Percentiles rank a stretch among this genome's conserved stretches.
These are phyloP conservation scores for Aspergillus pseudoglaucus DNA, from an alignment of 2,329 filamentous ascomycete species.

Conservation along the genomic window DNA sequence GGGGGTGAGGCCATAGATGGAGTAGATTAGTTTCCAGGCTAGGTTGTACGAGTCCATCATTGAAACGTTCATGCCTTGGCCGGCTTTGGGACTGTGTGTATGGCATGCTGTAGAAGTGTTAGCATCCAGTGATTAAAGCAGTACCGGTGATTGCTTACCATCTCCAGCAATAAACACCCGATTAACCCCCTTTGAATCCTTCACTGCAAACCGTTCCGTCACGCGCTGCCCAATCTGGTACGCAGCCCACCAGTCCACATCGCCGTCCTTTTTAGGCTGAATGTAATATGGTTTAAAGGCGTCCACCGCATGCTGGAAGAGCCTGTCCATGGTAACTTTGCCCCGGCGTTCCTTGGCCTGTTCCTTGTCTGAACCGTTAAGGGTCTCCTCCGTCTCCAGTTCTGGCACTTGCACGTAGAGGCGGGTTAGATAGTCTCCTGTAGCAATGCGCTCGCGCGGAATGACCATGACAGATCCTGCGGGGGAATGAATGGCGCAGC, in stretches of 20 bases:
- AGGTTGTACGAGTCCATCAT: constrained; percentile 53
- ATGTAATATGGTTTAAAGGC: constrained; percentile 63
- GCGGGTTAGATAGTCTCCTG: constrained; percentile 62
- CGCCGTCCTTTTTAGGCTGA: constrained; percentile 50
- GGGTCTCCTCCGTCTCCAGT: constrained; percentile 16
- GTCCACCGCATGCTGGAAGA: constrained; percentile 58
- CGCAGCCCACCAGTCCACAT: constrained; percentile 67
- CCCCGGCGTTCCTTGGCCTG: constrained; percentile 56
- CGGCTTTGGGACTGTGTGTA: constrained; percentile 70
- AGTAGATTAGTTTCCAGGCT: constrained; percentile 35
- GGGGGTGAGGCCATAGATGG: constrained; percentile 31
- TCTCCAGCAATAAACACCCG: constrained; percentile 70
- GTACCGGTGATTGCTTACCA: constrained; percentile 22
- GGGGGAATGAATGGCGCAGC: constrained; percentile 68
- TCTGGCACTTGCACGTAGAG: constrained; percentile 50
- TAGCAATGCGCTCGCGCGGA: constrained; percentile 56
- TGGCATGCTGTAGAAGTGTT: constrained; percentile 54
- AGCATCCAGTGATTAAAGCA: not conserved
- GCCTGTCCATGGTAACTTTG: constrained; percentile 57
- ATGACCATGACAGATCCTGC: constrained; percentile 75
- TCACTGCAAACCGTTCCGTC: constrained; percentile 39
- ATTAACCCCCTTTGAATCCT: constrained; percentile 62
- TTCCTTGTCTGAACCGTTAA: constrained; percentile 47
- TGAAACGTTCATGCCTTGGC: constrained; percentile 74
- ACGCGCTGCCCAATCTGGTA: constrained; percentile 70